These are phyloP conservation scores for Penicillium sp. DNA, from an alignment of 2,329 filamentous ascomycete genomes.

Conservation along the genomic window DNA sequence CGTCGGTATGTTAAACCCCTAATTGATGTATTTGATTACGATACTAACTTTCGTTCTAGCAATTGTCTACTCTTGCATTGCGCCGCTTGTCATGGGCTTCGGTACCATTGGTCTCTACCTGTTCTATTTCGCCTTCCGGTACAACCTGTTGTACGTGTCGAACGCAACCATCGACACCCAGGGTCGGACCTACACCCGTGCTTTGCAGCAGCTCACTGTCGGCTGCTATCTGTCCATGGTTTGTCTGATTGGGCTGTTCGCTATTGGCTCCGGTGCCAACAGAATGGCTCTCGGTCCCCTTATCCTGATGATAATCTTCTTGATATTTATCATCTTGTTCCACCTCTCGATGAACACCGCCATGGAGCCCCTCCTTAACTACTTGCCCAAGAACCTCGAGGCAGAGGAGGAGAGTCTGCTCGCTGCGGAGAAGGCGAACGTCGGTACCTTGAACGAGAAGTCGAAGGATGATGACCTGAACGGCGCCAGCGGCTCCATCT, in stretches of 20 bases:
- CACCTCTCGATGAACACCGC: slow-evolving; percentile 71
- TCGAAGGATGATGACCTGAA: not conserved
- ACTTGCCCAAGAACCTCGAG: slow-evolving; percentile 72
- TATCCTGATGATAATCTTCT: slow-evolving; percentile 72
- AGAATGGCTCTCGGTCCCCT: slow-evolving; percentile 65
- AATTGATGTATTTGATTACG: not conserved
- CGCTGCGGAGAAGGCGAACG: slow-evolving; percentile 24
- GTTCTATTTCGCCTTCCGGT: slow-evolving; percentile 85
- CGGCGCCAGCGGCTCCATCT: slow-evolving; percentile 10
- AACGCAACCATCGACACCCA: slow-evolving; percentile 83
- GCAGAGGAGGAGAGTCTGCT: slow-evolving; percentile 55
- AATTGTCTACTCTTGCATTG: slow-evolving; percentile 82
- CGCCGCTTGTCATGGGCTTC: slow-evolving; percentile 80
- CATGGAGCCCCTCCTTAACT: slow-evolving; percentile 72
- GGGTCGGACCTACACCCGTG: slow-evolving; percentile 82
- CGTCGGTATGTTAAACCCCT: slow-evolving; percentile 60
- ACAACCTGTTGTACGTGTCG: slow-evolving; percentile 86
- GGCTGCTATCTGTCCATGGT: slow-evolving; percentile 81
- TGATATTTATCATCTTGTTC: slow-evolving; percentile 74
- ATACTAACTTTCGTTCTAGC: slow-evolving; percentile 49
- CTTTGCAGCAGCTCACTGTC: slow-evolving; percentile 78
- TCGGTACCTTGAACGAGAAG: slow-evolving; percentile 1
- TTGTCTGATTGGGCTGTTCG: slow-evolving; percentile 83
- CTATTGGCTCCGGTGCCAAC: slow-evolving; percentile 64
- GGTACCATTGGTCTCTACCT: slow-evolving; percentile 74